Evolutionary conservation across 2,329 filamentous ascomycete genomes (phyloP), one percentile per base, ranked within the genome.

Genomic region (Pestalotiopsis sp.): DNA sequence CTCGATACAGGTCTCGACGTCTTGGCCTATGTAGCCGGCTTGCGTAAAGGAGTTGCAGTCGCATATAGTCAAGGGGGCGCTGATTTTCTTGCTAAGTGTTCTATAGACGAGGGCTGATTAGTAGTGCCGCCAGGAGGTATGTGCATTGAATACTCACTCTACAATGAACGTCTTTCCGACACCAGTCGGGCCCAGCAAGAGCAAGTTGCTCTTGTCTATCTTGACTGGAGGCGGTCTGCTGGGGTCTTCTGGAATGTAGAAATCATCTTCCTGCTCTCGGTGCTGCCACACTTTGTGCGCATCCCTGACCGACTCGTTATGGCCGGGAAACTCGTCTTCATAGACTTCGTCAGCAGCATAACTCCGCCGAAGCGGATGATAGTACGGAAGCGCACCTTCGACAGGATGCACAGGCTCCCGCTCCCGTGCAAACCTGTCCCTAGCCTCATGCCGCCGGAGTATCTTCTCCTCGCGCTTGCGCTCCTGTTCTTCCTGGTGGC

Each of bases 41-140:
- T 98, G 95, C 0, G 95, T 98, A 72, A 98, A 94, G 5, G 95
- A 93, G 64, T 96, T 98, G 80, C 95, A 98, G 80, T 98, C 95
- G 70, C 93, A 95, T 80, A 97, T 97, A 71, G 93, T 94, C 77
- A 98, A 97, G 0, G 96, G 96, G 0, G 98, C 94, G 70, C 96
- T 95, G n/a, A 99, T 88, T 66, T 96, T 92, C 76, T 94, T 92
- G 73, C 95, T 96, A 52, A 98, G 83, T 0, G 95, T 98, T 80
- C 95, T 97, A 66, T 2, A 66, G n/a, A 58, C 14, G 41, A 12
- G 17, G 52, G 3, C 80, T 45, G 78, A 14, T 38, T 13, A 27
- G 27, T n/a, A 13, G 27, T 36, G 17, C 36, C 17, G 5, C 14
- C 11, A 39, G 25, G 11, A 7, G 4, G 38, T 2, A 6, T 17